Evolutionary conservation across 2,329 filamentous ascomycete species (phyloP).

Genomic region (Gyromitra esculenta): DNA sequence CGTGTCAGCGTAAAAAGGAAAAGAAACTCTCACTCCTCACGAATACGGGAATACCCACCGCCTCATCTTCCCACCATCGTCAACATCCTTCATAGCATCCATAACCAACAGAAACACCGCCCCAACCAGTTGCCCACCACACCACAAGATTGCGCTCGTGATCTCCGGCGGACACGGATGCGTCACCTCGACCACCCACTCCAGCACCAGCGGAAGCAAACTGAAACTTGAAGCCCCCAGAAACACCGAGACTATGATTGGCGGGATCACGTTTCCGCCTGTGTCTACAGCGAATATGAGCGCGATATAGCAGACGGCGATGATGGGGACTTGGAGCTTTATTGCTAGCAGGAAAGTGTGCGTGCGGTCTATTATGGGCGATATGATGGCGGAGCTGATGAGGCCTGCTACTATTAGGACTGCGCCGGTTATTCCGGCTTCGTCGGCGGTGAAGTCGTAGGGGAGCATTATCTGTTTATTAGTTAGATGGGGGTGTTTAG

Average conservation of each 20-base stretch:
- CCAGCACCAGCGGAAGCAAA: conserved; percentile 83
- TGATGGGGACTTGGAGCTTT: conserved; percentile 77
- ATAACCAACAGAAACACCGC: conserved; percentile 85
- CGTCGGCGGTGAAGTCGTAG: conserved; percentile 82
- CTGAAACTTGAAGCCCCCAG: conserved; percentile 83
- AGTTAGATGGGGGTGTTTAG: neutral
- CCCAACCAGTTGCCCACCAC: conserved; percentile 83
- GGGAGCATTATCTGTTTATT: conserved; percentile 74
- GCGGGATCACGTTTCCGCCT: conserved; percentile 68
- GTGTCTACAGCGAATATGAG: conserved; percentile 83
- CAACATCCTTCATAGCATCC: conserved; percentile 71
- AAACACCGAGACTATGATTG: conserved; percentile 78
- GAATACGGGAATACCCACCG: conserved; percentile 39
- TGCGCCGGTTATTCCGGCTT: conserved; percentile 89
- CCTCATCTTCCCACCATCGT: conserved; percentile 32
- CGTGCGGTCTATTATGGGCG: conserved; percentile 83
- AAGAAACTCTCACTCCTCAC: neutral
- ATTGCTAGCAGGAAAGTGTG: conserved; percentile 80
- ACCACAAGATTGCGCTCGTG: conserved; percentile 84
- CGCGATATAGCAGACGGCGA: conserved; percentile 76
- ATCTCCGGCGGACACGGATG: conserved; percentile 89
- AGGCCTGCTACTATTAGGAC: conserved; percentile 90
- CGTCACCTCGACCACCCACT: conserved; percentile 86
- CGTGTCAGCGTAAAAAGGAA: conserved; percentile 16
- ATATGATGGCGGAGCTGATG: conserved; percentile 76